A percentile compares a stretch with the other conserved stretches of the same genome.
Conservation (phyloP, 2,329 filamentous ascomycete species). For the Aspergillus brunneoviolaceus region DNA sequence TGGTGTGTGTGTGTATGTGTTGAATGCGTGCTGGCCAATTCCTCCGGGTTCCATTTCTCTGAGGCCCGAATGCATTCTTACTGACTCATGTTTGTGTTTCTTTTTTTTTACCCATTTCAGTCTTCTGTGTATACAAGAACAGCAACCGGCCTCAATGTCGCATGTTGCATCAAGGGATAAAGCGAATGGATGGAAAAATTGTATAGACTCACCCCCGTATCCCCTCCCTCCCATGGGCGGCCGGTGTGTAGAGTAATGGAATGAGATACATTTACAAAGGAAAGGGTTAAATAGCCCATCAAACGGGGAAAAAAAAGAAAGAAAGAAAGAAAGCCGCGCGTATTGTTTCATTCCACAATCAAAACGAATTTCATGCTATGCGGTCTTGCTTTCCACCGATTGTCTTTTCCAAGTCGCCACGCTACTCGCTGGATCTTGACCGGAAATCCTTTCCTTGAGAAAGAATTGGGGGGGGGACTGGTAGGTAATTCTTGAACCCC, state of each 20-base stretch:
- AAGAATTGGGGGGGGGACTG: too few species aligned
- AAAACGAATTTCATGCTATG: too few species aligned
- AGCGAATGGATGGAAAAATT: neutral
- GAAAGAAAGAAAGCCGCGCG: neutral
- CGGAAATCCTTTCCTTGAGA: too few species aligned
- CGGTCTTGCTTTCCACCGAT: too few species aligned
- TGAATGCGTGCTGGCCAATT: neutral
- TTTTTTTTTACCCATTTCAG: neutral
- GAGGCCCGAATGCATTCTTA: neutral
- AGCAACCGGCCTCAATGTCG: neutral
- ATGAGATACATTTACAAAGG: neutral
- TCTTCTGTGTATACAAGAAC: neutral
- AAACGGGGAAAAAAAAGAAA: neutral
- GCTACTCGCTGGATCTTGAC: too few species aligned
- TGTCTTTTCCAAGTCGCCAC: too few species aligned
- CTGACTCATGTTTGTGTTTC: neutral
- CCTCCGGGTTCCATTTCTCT: neutral
- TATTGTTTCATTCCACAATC: neutral
- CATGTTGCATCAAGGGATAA: neutral
- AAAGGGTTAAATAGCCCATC: too few species aligned
- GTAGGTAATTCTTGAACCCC: too few species aligned
- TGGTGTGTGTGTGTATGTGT: neutral
- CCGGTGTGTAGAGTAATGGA: neutral
- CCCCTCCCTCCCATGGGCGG: neutral
- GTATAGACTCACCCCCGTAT: neutral